Evolutionary conservation across 306 rosid species (phyloP), one percentile per base, ranked within the genome.

Genomic region (Quillaja saponaria): DNA sequence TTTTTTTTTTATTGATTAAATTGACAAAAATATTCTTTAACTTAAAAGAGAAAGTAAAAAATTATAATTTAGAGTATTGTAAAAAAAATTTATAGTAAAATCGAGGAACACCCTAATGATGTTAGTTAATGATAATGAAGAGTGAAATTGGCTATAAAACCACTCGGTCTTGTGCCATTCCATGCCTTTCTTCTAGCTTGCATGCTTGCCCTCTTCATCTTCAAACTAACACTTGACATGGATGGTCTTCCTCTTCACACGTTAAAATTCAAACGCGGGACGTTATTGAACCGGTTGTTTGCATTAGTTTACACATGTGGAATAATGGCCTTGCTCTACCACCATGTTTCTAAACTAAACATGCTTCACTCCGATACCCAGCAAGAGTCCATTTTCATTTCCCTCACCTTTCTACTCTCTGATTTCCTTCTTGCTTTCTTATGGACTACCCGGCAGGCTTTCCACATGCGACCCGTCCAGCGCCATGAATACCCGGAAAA

Each of bases 351-450:
- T n/a, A n/a, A n/a, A 13, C 48, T 44, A 52, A 39, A 48, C 13
- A 68, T 77, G 46, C 65, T 49, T 34, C 12, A 50, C 18, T 35
- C 78, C n/a, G n/a, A 50, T 7, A 78, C 13, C 25, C 67, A 25
- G 2, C 39, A n/a, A 5, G 3, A 72, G 34, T 52, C 64, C 51
- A 58, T 66, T 35, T 34, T 77, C 51, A 15, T 74, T 63, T 47
- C 78, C 16, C 41, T 67, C 37, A 38, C 78, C 13, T 19, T 81
- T 21, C 75, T 81, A 38, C 17, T 73, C 37, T 49, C 83, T 8
- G 83, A 81, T 56, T 5, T 69, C 20, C 4, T 81, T 31, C 34
- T 74, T 17, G 71, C 78, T 34, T 63, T 74, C 64, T 8, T 41
- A 67, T 74, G 77, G 76, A 4, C n/a, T 44, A 25, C 64, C 0